Base-by-base conservation (phyloP, 2,329 filamentous ascomycete species). In the Aspergillus sp. region DNA sequence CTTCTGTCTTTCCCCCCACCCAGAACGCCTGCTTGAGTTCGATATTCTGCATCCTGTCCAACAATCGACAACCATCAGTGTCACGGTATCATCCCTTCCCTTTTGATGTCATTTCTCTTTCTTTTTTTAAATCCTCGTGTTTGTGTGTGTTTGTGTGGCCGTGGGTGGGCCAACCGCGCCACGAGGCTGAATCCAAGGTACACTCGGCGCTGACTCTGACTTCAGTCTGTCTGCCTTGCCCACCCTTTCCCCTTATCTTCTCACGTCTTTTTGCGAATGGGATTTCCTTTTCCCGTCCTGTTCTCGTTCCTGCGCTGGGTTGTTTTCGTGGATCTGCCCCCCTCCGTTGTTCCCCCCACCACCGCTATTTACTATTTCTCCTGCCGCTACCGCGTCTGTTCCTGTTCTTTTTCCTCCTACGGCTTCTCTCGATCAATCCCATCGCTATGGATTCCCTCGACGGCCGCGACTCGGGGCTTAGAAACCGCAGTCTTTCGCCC, bases 401-500 rank as follows among this genome's bases (percentile, higher is more conserved):
- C 19, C 19, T 19, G 19, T 19, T 19, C 19, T 19, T 19, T 19
- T 19, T 2, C 19, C 19, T 19, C 19, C 19, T 19, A 19, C 19
- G 19, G 19, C 2, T 19, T 19, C 19, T 19, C 19, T 19, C 19
- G 19, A 19, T 19, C 19, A 19, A 19, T 33, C 30, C 4, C 30
- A 28, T 33, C 41, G 52, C 48, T 30, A 66, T 67, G 64, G 56
- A 57, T 48, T 63, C 63, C 34, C 62, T 19, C 19, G 19, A 19
- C 19, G 19, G 64, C 49, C 60, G 64, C 38, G 55, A 55, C 46
- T 57, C 57, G 47, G 62, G 59, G 36, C 57, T 64, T 57, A 63
- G 66, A 49, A 63, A 58, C 59, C 68, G 65, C 52, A 73, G 70
- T 61, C 67, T 65, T 46, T 70, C 69, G 42, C 58, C 63, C 40